Evolutionary conservation across 768 basidiomycete species (phyloP).

Genomic region (Pisolithus orientalis): DNA sequence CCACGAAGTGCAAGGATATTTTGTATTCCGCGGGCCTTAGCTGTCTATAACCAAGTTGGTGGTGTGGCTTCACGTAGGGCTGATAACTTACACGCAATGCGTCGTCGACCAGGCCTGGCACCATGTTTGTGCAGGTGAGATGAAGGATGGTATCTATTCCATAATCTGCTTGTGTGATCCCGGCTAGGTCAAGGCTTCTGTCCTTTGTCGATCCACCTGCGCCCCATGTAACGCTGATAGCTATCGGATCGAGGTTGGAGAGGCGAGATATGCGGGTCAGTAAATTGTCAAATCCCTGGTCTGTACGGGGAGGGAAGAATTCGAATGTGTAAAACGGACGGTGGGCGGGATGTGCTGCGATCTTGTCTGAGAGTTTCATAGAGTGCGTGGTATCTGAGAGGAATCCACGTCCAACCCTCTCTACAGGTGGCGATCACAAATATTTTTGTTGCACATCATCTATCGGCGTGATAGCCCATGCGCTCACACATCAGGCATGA

Average conservation of each 20-base stretch:
- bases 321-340: slow-evolving; percentile 91
- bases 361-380: slow-evolving; percentile 75
- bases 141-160: slow-evolving; percentile 87
- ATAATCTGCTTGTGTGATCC: slow-evolving; percentile 64
- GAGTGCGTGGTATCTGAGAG: background rate
- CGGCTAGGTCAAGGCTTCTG: slow-evolving; percentile 80
- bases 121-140: slow-evolving; percentile 96
- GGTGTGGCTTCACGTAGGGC: background rate
- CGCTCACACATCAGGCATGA: no score
- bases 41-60: slow-evolving; percentile 42
- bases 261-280: slow-evolving; percentile 82
- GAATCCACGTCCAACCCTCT: background rate
- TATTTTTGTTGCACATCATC: no score
- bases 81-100: slow-evolving; percentile 62
- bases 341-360: slow-evolving; percentile 36
- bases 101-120: slow-evolving; percentile 78
- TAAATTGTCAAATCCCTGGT: slow-evolving; percentile 92
- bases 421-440: no score
- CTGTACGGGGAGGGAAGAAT: slow-evolving; percentile 95
- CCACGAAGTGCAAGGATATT: slow-evolving; percentile 92
- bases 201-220: slow-evolving; percentile 92
- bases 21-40: slow-evolving; percentile 75
- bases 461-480: no score
- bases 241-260: slow-evolving; percentile 68
- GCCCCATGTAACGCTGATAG: slow-evolving; percentile 94